These are phyloP conservation scores for Remersonia thermophila DNA, from an alignment of 2,329 filamentous ascomycete species.

Conservation along the genomic window DNA sequence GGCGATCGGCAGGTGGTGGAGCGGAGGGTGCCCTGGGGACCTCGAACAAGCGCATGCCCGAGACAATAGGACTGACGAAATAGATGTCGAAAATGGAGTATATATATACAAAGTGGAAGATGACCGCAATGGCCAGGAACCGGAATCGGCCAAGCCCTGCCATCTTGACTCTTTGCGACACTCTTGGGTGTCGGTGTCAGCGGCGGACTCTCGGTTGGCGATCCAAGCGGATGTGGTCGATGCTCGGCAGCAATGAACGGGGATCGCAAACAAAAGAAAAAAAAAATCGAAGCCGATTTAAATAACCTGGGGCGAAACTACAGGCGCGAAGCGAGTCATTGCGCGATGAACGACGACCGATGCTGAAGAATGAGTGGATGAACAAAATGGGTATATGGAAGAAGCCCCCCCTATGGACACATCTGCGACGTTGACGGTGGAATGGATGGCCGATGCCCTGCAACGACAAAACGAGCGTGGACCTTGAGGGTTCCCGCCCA, in stretches of 20 bases:
- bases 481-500: background rate
- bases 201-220: no score
- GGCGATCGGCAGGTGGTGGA: constrained; percentile 72
- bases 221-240: background rate
- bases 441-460: background rate
- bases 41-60: constrained; percentile 76
- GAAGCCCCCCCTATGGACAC: constrained; percentile 1
- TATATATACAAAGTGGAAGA: constrained; percentile 90
- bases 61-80: constrained; percentile 94
- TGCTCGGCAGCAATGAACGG: no score
- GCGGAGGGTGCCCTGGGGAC: constrained; percentile 47
- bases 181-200: background rate
- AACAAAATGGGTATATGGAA: background rate
- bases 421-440: background rate
- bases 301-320: constrained; percentile 2
- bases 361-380: background rate
- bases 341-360: constrained; percentile 1
- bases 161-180: constrained; percentile 28
- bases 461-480: no score
- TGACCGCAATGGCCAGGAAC: constrained; percentile 77
- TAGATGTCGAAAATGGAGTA: constrained; percentile 98
- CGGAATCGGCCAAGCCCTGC: constrained; percentile 52
- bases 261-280: no score
- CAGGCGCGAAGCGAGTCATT: constrained; percentile 8
- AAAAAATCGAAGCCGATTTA: constrained; percentile 1